Conservation (phyloP, 768 basidiomycete genomes). For the Leccinum variicolor region DNA sequence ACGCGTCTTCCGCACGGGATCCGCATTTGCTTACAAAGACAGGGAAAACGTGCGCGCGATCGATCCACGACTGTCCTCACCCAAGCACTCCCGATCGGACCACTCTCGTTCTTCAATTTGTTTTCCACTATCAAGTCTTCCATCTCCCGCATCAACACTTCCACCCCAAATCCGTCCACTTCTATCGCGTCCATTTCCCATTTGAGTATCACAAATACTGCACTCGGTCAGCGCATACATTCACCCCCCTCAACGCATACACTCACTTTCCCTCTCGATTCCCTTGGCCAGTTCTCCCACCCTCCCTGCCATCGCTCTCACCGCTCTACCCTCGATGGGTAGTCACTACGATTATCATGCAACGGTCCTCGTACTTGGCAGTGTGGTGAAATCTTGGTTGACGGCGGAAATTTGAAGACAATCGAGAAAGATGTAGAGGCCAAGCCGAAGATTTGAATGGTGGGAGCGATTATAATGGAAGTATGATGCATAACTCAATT, state of each 20-base stretch:
- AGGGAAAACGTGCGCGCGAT: constrained; percentile 24
- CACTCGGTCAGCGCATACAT: constrained; percentile 1
- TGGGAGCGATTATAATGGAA: too few relatives aligned
- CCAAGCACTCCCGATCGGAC: constrained; percentile 54
- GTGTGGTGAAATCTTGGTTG: too few relatives aligned
- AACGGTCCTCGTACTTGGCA: too few relatives aligned
- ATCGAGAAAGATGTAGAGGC: too few relatives aligned
- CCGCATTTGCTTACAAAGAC: constrained; percentile 25
- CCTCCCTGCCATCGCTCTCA: constrained; percentile 41
- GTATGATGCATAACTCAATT: too few relatives aligned
- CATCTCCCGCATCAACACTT: constrained; percentile 52
- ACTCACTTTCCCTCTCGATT: constrained; percentile 55
- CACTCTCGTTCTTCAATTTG: constrained; percentile 51
- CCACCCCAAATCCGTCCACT: constrained; percentile 35
- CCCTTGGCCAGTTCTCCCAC: constrained; percentile 40
- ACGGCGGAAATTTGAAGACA: too few relatives aligned
- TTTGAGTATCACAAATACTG: constrained; percentile 53
- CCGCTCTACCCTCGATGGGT: constrained; percentile 3
- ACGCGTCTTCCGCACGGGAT: constrained; percentile 8
- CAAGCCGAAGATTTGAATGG: too few relatives aligned
- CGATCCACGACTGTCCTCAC: constrained; percentile 36
- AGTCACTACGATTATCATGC: too few relatives aligned
- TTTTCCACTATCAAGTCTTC: constrained; percentile 63
- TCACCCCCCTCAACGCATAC: too few relatives aligned
- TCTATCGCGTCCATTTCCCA: constrained; percentile 45